Evolutionary conservation across 768 basidiomycete species (phyloP).

Genomic region (Russula dissimulans): DNA sequence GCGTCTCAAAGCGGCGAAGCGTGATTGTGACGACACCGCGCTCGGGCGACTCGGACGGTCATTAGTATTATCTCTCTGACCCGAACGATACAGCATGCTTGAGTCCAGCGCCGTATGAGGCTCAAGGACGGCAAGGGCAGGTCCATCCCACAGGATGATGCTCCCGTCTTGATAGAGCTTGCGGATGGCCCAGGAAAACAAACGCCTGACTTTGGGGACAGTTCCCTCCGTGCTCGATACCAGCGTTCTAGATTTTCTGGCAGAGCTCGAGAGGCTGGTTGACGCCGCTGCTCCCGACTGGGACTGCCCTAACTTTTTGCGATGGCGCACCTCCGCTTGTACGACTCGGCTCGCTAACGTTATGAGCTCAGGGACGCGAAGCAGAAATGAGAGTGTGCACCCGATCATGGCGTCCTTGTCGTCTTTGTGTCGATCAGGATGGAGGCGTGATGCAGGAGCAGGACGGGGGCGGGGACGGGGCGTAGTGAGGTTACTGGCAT

Average conservation of each 20-base stretch:
- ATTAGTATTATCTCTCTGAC: constrained; percentile 14
- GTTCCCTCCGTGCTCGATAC: not conserved
- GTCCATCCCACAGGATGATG: constrained; percentile 66
- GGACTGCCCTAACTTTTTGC: constrained; percentile 37
- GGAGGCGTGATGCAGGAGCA: not conserved
- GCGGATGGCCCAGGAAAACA: constrained; percentile 57
- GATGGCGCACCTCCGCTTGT: constrained; percentile 46
- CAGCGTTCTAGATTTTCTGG: constrained; percentile 7
- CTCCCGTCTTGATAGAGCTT: constrained; percentile 64
- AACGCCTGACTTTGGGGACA: constrained; percentile 46
- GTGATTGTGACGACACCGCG: constrained; percentile 24
- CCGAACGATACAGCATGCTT: constrained; percentile 40
- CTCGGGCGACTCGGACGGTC: constrained; percentile 16
- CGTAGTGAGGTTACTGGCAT: not conserved
- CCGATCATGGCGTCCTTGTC: constrained; percentile 1
- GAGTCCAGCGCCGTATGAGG: constrained; percentile 8
- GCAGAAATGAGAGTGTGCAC: constrained; percentile 65
- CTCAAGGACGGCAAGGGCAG: constrained; percentile 32
- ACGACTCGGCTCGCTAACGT: constrained; percentile 58
- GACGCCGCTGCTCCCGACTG: constrained; percentile 31
- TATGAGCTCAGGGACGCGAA: constrained; percentile 65
- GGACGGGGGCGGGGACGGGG: not conserved
- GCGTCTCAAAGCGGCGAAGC: not conserved
- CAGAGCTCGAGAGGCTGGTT: constrained; percentile 1
- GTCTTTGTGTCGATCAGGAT: not conserved